A percentile compares a stretch with the other conserved stretches of the same genome.
Conservation (phyloP, 345 rosid genomes). For the Salix koriyanagi region DNA sequence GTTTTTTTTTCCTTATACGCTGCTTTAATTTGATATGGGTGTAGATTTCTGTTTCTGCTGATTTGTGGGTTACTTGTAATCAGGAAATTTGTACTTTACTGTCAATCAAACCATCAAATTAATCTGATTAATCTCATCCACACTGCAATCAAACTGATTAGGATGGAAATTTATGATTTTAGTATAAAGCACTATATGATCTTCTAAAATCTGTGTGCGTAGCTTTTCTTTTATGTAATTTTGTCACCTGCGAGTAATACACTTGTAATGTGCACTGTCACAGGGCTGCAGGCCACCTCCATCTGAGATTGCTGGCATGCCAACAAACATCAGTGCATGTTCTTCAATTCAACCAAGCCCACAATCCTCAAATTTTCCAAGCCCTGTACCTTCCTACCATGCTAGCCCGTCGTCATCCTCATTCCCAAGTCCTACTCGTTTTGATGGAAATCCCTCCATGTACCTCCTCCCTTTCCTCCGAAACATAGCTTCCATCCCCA, state of each 20-base stretch:
- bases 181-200: neutral
- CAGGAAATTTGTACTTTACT: neutral
- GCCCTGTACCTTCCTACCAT: slow-evolving; percentile 33
- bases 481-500: slow-evolving; percentile 31
- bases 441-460: slow-evolving; percentile 25
- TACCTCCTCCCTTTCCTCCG: slow-evolving; percentile 31
- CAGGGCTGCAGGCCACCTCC: slow-evolving; percentile 31
- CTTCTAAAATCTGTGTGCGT: neutral
- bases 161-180: neutral
- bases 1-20: too few species aligned
- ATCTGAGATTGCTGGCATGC: slow-evolving; percentile 22
- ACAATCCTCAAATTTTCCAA: slow-evolving; percentile 30
- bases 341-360: slow-evolving; percentile 35
- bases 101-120: neutral
- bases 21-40: neutral
- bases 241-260: neutral
- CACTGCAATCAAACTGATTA: neutral
- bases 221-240: neutral
- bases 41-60: neutral
- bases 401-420: slow-evolving; percentile 36
- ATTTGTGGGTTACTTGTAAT: neutral
- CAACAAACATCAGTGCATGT: slow-evolving; percentile 23
- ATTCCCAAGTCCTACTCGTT: slow-evolving; percentile 27
- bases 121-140: neutral
- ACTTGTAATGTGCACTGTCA: neutral